These are phyloP conservation scores for Cladophialophora carrionii DNA, from an alignment of 2,329 filamentous ascomycete genomes.

Conservation along the genomic window DNA sequence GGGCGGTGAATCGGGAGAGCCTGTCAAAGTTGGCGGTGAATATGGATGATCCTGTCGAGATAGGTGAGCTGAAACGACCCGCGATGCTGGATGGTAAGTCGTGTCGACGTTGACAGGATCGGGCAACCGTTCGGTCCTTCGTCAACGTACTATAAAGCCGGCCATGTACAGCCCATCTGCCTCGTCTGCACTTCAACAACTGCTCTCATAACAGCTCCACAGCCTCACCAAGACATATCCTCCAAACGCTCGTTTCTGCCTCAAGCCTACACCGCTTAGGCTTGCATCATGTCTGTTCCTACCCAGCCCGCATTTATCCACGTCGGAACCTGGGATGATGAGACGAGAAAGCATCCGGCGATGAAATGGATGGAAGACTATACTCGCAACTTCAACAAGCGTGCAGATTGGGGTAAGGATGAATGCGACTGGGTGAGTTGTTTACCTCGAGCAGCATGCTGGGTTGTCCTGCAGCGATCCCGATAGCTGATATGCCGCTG, in stretches of 20 bases:
- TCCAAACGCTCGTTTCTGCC: neutral
- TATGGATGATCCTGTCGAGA: neutral
- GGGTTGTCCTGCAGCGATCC: neutral
- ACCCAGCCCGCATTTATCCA: conserved; percentile 33
- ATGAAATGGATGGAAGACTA: conserved; percentile 38
- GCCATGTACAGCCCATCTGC: neutral
- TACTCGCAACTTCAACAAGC: conserved; percentile 28
- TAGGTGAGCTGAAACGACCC: conserved; percentile 1
- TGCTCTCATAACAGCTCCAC: neutral
- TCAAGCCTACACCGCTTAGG: neutral
- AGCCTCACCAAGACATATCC: neutral
- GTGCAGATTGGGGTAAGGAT: conserved; percentile 22
- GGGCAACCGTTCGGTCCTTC: neutral
- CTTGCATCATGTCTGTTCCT: conserved; percentile 31
- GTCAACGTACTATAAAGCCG: neutral
- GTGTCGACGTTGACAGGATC: neutral
- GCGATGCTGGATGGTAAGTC: neutral
- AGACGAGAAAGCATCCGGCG: conserved; percentile 33
- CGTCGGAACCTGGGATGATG: conserved; percentile 33
- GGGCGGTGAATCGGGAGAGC: neutral
- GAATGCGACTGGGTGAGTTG: conserved; percentile 27
- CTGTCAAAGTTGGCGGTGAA: neutral
- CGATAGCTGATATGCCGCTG: neutral
- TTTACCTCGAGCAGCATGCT: neutral
- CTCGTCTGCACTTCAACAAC: neutral